Evolutionary conservation across 169 alveolate species (phyloP), one percentile per base, ranked within the genome.

Genomic region (Plasmodium blacklocki): DNA sequence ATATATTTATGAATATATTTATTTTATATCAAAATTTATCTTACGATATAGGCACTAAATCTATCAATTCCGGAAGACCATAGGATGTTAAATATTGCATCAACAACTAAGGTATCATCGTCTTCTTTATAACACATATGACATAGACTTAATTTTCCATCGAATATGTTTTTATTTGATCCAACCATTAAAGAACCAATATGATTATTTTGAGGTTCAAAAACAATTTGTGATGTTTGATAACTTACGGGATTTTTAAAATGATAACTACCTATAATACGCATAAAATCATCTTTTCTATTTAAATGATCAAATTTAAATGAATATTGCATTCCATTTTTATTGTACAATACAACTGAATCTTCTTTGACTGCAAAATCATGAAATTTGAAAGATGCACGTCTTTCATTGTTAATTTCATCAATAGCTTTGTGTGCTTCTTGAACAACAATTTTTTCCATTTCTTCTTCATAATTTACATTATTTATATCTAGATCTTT

Each of bases 41-140:
- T 66, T 72, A 86, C 92, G 8, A 86, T 63, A 6, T 9, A 21
- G 23, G 92, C 66, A 56, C 87, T 86, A 29, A 86, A 86, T 2
- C 52, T 60, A 29, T 86, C 92, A 18, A 86, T 43, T 50, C 92
- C 92, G 0, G 88, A 70, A 9, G 92, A 68, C 92, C 92, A 86
- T 0, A 86, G 43, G 18, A 72, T 32, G 49, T 50, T 59, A 21
- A 29, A 29, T 60, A 86, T 86, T 64, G 72, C n/a, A 21, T 86
- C 87, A n/a, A 72, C 88, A 11, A 86, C 80, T 43, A 86, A 59
- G n/a, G 32, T 2, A 29, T 86, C 92, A 11, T 72, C 72, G 54
- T 86, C 80, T 43, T 86, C 92, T 6, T 29, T 56, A 18, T 54
- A 15, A 54, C 71, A 62, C 74, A 86, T 71, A 47, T 72, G 50